Percentiles rank a stretch among this genome's conserved stretches.
phyloP scores from a whole-genome alignment of 495 filamentous ascomycete genomes.

The Trichocladium uniseriatum region DNA sequence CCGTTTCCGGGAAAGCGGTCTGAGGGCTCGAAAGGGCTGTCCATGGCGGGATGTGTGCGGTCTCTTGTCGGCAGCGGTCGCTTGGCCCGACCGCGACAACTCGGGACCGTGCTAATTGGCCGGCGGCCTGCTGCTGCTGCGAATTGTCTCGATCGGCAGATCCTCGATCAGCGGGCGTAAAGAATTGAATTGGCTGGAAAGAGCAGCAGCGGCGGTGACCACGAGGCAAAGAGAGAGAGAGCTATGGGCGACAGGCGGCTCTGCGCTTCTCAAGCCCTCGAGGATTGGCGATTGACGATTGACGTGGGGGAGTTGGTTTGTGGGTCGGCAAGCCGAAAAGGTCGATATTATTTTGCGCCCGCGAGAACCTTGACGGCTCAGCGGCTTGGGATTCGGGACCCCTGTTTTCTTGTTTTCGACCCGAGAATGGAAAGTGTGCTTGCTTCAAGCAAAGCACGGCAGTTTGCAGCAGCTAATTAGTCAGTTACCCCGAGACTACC shows the following conservation, averaged over 20 bases:
- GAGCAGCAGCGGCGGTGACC: neutral
- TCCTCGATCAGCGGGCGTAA: neutral
- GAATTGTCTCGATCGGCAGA: neutral
- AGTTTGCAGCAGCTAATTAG: too few species aligned
- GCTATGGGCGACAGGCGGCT: slow-evolving; percentile 7
- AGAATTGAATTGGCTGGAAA: neutral
- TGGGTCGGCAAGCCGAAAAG: slow-evolving; percentile 8
- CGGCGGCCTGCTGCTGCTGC: neutral
- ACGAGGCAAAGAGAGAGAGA: neutral
- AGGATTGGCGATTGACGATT: neutral
- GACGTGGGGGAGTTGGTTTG: slow-evolving; percentile 2
- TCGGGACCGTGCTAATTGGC: neutral
- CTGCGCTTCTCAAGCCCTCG: neutral
- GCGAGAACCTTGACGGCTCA: slow-evolving; percentile 22
- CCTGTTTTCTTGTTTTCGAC: too few species aligned
- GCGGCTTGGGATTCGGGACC: too few species aligned
- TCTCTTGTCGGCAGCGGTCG: too few species aligned
- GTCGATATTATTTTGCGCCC: slow-evolving; percentile 16
- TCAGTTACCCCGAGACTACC: too few species aligned
- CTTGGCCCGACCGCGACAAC: neutral
- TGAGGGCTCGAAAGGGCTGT: slow-evolving; percentile 15
- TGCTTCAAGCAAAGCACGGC: too few species aligned
- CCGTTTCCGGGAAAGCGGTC: slow-evolving; percentile 13
- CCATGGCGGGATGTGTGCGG: too few species aligned
- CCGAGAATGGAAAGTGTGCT: too few species aligned